Evolutionary conservation across 306 rosid genomes (phyloP).

Genomic region (Lagenaria siceraria): DNA sequence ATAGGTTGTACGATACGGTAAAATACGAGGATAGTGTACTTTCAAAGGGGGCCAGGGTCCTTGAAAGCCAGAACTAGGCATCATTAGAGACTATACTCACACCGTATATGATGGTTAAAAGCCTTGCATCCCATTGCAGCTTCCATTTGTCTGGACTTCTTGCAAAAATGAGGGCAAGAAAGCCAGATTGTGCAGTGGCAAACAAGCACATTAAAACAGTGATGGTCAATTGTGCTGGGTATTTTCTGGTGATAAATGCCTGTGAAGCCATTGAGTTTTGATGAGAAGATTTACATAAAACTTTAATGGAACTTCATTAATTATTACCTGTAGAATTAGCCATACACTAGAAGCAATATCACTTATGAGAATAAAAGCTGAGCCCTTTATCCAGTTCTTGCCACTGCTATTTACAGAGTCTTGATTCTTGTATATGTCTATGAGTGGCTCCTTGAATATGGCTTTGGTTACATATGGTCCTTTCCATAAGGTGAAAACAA

Average conservation of each 20-base stretch:
- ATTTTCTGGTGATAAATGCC: conserved; percentile 17
- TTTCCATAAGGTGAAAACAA: conserved; percentile 28
- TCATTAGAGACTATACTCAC: conserved; percentile 12
- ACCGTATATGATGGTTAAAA: conserved; percentile 20
- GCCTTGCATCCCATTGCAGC: conserved; percentile 23
- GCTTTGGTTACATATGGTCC: conserved; percentile 13
- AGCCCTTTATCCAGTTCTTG: conserved; percentile 30
- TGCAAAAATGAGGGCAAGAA: conserved; percentile 18
- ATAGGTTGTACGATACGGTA: too few relatives aligned
- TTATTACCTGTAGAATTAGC: conserved; percentile 27
- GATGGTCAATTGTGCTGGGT: conserved; percentile 17
- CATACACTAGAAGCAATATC: conserved; percentile 22
- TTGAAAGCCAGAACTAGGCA: too few relatives aligned
- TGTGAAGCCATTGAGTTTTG: neutral
- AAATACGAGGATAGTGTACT: too few relatives aligned
- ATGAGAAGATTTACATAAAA: too few relatives aligned
- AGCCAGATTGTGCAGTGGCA: conserved; percentile 19
- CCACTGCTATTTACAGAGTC: neutral
- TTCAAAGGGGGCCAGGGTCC: too few relatives aligned
- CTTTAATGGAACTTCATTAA: too few relatives aligned
- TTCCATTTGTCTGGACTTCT: conserved; percentile 17
- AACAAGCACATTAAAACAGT: conserved; percentile 23
- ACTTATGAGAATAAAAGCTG: conserved; percentile 19
- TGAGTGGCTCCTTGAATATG: conserved; percentile 14
- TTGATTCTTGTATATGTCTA: neutral